Conservation (phyloP, 2,329 filamentous ascomycete genomes). For the Dactylellina haptotyla region DNA sequence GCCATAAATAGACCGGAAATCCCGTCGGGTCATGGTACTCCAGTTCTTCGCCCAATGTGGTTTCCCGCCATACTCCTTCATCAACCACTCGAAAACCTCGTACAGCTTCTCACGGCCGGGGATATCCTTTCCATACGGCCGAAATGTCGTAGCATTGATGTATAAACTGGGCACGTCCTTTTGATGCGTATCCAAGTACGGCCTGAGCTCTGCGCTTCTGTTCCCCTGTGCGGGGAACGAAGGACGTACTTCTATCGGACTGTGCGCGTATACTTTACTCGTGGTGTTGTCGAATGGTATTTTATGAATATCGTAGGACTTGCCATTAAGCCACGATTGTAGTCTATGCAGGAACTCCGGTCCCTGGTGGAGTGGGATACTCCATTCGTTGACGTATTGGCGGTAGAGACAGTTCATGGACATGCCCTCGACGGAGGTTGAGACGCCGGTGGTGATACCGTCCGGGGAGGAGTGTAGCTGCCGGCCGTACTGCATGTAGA, state of each 20-base stretch:
- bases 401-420: conserved; percentile 98
- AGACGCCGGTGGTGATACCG: conserved; percentile 74
- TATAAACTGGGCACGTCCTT: conserved; percentile 78
- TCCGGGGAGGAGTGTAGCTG: conserved; percentile 63
- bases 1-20: conserved; percentile 76
- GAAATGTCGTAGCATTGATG: conserved; percentile 88
- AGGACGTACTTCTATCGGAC: conserved; percentile 91
- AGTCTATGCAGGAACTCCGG: conserved; percentile 86
- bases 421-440: conserved; percentile 77
- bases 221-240: conserved; percentile 69
- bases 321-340: conserved; percentile 83
- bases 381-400: conserved; percentile 99
- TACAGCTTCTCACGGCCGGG: conserved; percentile 82
- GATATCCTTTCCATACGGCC: conserved; percentile 77
- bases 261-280: conserved; percentile 76
- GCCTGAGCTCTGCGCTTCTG: conserved; percentile 3
- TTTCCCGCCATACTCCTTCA: conserved; percentile 81
- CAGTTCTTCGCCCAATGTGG: conserved; percentile 98
- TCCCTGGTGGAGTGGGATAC: conserved; percentile 83
- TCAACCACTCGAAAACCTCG: conserved; percentile 87
- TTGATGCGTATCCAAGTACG: conserved; percentile 47
- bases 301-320: conserved; percentile 72
- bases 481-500: conserved; percentile 94
- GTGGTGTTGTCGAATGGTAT: conserved; percentile 83
- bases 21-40: conserved; percentile 67